These are phyloP conservation scores for Podaxis sp. DNA, from an alignment of 768 basidiomycete species.

Conservation along the genomic window DNA sequence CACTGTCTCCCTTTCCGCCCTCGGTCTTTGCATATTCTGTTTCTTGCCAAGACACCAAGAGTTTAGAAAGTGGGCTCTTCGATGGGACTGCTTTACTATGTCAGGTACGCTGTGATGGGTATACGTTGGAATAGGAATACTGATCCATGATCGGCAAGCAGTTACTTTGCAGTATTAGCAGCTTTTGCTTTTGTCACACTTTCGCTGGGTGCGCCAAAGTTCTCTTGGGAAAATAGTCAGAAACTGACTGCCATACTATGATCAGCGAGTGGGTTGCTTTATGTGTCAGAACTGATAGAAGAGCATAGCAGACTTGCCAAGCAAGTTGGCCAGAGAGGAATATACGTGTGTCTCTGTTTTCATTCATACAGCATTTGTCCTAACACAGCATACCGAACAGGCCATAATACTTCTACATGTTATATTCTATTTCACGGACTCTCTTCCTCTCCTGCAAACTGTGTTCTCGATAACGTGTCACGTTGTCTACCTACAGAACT, in stretches of 20 bases:
- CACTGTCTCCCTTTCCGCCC: background rate
- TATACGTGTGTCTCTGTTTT: constrained; percentile 65
- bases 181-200: constrained; percentile 91
- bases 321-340: constrained; percentile 76
- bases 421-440: constrained; percentile 76
- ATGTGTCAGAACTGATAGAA: constrained; percentile 94
- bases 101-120: constrained; percentile 46
- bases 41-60: background rate
- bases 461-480: constrained; percentile 84
- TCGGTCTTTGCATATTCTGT: constrained; percentile 1
- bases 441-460: constrained; percentile 73
- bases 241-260: constrained; percentile 15
- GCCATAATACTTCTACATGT: constrained; percentile 76
- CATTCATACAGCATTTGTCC: background rate
- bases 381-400: constrained; percentile 40
- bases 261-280: constrained; percentile 88
- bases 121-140: background rate
- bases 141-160: constrained; percentile 26
- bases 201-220: constrained; percentile 69
- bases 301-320: constrained; percentile 88
- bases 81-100: constrained; percentile 60
- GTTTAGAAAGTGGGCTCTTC: constrained; percentile 14
- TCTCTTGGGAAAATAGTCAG: background rate
- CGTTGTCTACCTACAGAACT: constrained; percentile 89
- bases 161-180: constrained; percentile 73